Evolutionary conservation across 345 rosid species (phyloP).

Genomic region (Triadica sebifera): DNA sequence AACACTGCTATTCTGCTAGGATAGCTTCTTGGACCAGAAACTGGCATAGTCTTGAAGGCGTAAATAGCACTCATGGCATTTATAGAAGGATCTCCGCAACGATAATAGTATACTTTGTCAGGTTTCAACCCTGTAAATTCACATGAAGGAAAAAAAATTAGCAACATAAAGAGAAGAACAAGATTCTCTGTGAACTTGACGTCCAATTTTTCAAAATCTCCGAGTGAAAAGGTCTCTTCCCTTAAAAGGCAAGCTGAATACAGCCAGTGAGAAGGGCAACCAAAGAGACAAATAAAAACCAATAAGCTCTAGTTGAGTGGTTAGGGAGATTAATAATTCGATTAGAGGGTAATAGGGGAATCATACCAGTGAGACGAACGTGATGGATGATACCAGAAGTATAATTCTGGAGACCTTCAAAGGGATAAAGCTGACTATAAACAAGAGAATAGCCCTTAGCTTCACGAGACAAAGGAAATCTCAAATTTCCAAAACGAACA

Average conservation of each 20-base stretch:
- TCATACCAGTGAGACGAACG: constrained; percentile 61
- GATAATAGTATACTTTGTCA: constrained; percentile 50
- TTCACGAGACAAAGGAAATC: constrained; percentile 25
- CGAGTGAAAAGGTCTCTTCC: too few species aligned
- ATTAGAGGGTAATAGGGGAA: too few species aligned
- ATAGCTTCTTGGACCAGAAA: constrained; percentile 45
- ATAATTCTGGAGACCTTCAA: constrained; percentile 55
- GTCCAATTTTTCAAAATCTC: too few species aligned
- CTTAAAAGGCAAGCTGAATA: too few species aligned
- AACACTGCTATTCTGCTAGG: constrained; percentile 68
- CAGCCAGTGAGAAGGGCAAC: too few species aligned
- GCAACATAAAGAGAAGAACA: not conserved
- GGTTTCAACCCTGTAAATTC: constrained; percentile 60
- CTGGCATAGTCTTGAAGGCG: constrained; percentile 74
- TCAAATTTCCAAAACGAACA: constrained; percentile 51
- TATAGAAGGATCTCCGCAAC: constrained; percentile 73
- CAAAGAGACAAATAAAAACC: not conserved
- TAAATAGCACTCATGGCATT: constrained; percentile 51
- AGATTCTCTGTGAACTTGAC: not conserved
- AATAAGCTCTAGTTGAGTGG: not conserved
- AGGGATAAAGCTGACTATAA: constrained; percentile 61
- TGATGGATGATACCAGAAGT: constrained; percentile 89
- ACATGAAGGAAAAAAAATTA: not conserved
- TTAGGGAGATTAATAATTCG: too few species aligned
- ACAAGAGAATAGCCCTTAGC: constrained; percentile 60